Evolutionary conservation across 1,139 yeast genomes (phyloP).

Genomic region (Saccharomyces hybrid): DNA sequence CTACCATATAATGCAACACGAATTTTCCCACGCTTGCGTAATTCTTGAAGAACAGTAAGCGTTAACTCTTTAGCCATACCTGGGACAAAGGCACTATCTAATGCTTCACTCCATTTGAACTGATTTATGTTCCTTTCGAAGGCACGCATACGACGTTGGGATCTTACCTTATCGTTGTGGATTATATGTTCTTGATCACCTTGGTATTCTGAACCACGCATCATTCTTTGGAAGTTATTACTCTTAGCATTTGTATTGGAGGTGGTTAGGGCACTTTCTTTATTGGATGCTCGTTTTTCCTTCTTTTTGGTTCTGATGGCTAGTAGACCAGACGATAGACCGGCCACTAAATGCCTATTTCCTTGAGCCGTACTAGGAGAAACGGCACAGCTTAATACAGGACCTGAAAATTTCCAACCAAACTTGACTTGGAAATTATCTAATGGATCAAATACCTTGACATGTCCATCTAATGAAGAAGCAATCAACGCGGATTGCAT

Average conservation of each 20-base stretch:
- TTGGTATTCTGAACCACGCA: conserved; percentile 83
- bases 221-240: conserved; percentile 59
- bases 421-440: conserved; percentile 83
- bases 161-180: conserved; percentile 47
- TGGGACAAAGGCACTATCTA: conserved; percentile 73
- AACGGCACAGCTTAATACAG: conserved; percentile 81
- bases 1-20: conserved; percentile 70
- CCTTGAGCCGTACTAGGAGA: conserved; percentile 57
- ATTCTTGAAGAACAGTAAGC: conserved; percentile 72
- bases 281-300: conserved; percentile 38
- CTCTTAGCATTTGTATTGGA: conserved; percentile 22
- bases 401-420: conserved; percentile 97
- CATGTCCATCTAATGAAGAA: conserved; percentile 95
- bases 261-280: conserved; percentile 36
- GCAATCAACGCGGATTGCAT: conserved; percentile 71
- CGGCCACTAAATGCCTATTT: conserved; percentile 82
- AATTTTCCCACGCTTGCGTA: conserved; percentile 81
- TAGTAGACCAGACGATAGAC: conserved; percentile 80
- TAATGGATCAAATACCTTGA: conserved; percentile 80
- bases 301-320: conserved; percentile 84
- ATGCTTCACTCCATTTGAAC: conserved; percentile 88
- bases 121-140: conserved; percentile 80
- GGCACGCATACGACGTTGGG: conserved; percentile 56
- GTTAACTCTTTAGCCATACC: conserved; percentile 78
- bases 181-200: conserved; percentile 83